Evolutionary conservation across 1,139 yeast species (phyloP), one percentile per base, ranked within the genome.

Genomic region (Suhomyces bolitotheri): DNA sequence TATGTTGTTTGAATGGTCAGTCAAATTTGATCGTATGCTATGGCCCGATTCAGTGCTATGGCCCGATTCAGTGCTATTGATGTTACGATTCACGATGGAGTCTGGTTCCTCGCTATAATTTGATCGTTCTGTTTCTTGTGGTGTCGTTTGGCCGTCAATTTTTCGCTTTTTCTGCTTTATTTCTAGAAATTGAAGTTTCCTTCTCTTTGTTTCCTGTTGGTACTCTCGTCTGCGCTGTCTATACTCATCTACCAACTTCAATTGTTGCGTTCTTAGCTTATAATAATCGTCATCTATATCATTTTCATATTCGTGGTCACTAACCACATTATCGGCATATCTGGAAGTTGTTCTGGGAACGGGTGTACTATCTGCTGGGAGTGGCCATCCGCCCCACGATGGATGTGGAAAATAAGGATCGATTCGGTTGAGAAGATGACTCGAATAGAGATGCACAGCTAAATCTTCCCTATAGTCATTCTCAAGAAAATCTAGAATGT

Each of bases 321-420:
- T 40, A 15, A 56, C 45, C 5, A 47, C 35, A 5, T 39, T 34
- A 39, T 62, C 69, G 13, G 44, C 57, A 38, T 58, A 65, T 10
- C 36, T 39, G 10, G 25, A 32, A 3, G 43, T 27, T 1, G 54
- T 46, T 7, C 38, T 40, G 0, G 78, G 76, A 19, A 63, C 62
- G 0, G 77, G 76, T 0, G 69, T 65, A 8, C 46, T 43, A 2
- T 53, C 44, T 2, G 45, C 26, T 0, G 56, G 51, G 13, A 65
- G 41, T 0, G 82, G 82, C 82, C 82, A 79, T 1, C 58, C 43
- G 2, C 70, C 37, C 73, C 80, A 77, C 3, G 39, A 34, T 4
- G 43, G 34, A 2, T 40, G 30, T 2, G 82, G 81, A 37, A 63
- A 61, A 8, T 29, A 19, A 0, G 70, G 69, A 36, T 70, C 60